These are phyloP conservation scores for Ustilago shanxiensis DNA, from an alignment of 1,284 basidiomycete genomes.

Conservation along the genomic window DNA sequence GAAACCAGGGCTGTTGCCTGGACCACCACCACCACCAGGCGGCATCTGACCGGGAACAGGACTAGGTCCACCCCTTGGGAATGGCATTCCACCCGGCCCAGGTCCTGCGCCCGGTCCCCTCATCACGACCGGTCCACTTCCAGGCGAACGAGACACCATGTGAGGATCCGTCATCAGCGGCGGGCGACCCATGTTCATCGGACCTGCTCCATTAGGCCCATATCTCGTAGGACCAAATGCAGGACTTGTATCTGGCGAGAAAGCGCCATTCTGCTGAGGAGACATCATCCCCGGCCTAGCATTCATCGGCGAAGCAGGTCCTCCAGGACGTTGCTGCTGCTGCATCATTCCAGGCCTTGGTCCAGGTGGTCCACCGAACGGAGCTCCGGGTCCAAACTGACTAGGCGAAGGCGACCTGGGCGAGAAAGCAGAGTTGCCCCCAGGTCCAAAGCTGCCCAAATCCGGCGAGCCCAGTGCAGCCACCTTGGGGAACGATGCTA, in stretches of 20 bases:
- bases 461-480: constrained; percentile 43
- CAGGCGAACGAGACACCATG: constrained; percentile 45
- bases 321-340: constrained; percentile 23
- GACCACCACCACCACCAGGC: constrained; percentile 21
- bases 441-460: constrained; percentile 21
- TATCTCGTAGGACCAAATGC: constrained; percentile 36
- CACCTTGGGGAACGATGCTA: constrained; percentile 55
- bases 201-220: constrained; percentile 29
- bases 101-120: constrained; percentile 14
- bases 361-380: constrained; percentile 19
- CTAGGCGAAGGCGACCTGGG: constrained; percentile 48
- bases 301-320: constrained; percentile 18
- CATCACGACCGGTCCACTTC: constrained; percentile 16
- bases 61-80: constrained; percentile 44
- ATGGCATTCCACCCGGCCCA: constrained; percentile 22
- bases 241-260: constrained; percentile 52
- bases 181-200: constrained; percentile 38
- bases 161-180: constrained; percentile 50
- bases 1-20: constrained; percentile 29
- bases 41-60: constrained; percentile 42
- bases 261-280: constrained; percentile 25
- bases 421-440: constrained; percentile 25
- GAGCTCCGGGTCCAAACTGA: constrained; percentile 28
- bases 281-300: constrained; percentile 46
- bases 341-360: neutral